Percentiles rank a stretch among this genome's conserved stretches.
Conservation (phyloP, 345 rosid species). For the Erodium maritimum region DNA sequence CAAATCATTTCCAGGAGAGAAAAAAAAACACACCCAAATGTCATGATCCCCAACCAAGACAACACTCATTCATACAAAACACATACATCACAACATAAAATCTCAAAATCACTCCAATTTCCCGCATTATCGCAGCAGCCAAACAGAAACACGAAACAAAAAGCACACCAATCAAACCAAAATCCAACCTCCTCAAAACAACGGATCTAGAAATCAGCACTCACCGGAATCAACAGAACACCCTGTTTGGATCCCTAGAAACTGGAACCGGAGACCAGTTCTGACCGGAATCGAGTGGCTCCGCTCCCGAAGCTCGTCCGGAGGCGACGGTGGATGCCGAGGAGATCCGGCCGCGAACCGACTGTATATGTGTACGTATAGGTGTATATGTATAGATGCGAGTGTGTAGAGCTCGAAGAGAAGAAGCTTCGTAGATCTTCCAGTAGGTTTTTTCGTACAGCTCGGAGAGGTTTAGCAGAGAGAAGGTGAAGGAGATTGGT, state of each 20-base stretch:
- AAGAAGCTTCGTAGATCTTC: conserved; percentile 17
- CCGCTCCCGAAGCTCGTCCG: not conserved
- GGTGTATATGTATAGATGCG: no score
- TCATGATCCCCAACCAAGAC: not conserved
- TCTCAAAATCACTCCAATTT: not conserved
- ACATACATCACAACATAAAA: not conserved
- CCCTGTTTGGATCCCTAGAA: conserved; percentile 5
- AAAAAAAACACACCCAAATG: no score
- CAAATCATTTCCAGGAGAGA: not conserved
- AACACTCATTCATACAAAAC: not conserved
- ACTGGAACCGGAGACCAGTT: conserved; percentile 1
- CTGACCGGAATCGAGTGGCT: conserved; percentile 16
- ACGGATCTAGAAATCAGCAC: conserved; percentile 27
- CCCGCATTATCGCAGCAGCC: not conserved
- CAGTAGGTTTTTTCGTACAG: conserved; percentile 19
- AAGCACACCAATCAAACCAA: not conserved
- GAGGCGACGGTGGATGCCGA: not conserved
- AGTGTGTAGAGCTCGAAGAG: not conserved
- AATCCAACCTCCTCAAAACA: conserved; percentile 11
- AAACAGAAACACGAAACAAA: not conserved
- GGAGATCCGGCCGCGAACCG: conserved; percentile 5
- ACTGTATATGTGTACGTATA: not conserved
- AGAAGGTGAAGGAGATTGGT: conserved; percentile 1
- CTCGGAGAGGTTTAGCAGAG: conserved; percentile 12
- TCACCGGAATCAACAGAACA: conserved; percentile 2